Conservation (phyloP, 2,329 filamentous ascomycete species). For the Penicillium sp. region DNA sequence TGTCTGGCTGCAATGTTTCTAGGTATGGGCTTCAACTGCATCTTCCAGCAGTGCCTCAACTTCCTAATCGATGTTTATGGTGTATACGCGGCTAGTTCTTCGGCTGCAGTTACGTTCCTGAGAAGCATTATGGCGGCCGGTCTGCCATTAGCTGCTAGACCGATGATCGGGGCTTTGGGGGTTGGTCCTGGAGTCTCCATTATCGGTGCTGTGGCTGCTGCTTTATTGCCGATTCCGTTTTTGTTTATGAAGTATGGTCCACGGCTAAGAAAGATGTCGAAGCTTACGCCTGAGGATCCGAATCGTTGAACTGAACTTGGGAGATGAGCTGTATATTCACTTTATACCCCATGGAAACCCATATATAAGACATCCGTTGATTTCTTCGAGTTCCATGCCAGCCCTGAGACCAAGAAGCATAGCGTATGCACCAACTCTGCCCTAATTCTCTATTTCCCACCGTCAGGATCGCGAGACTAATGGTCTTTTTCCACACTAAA, state of each 20-base stretch:
- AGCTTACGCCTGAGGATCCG: constrained; percentile 30
- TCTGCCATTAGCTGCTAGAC: constrained; percentile 35
- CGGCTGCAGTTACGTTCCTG: constrained; percentile 43
- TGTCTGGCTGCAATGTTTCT: constrained; percentile 33
- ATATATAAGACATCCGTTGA: background rate
- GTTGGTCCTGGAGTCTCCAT: constrained; percentile 42
- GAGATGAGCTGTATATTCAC: background rate
- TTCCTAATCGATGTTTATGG: constrained; percentile 42
- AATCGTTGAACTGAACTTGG: background rate
- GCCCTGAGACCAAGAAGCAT: background rate
- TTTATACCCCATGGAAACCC: background rate
- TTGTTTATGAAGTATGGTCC: constrained; percentile 43
- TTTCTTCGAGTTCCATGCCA: no score
- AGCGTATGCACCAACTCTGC: background rate
- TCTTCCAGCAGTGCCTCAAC: constrained; percentile 47
- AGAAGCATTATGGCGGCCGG: constrained; percentile 39
- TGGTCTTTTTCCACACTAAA: background rate
- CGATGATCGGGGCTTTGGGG: constrained; percentile 41
- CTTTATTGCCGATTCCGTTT: constrained; percentile 43
- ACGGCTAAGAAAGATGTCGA: constrained; percentile 41
- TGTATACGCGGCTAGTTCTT: constrained; percentile 41
- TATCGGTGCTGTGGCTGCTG: constrained; percentile 38
- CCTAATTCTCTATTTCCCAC: background rate
- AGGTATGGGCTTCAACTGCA: constrained; percentile 44
- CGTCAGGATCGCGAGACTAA: no score